Percentiles rank a stretch among this genome's conserved stretches.
Evolutionary conservation across 345 rosid species (phyloP).

Genomic region (Sonneratia caseolaris): DNA sequence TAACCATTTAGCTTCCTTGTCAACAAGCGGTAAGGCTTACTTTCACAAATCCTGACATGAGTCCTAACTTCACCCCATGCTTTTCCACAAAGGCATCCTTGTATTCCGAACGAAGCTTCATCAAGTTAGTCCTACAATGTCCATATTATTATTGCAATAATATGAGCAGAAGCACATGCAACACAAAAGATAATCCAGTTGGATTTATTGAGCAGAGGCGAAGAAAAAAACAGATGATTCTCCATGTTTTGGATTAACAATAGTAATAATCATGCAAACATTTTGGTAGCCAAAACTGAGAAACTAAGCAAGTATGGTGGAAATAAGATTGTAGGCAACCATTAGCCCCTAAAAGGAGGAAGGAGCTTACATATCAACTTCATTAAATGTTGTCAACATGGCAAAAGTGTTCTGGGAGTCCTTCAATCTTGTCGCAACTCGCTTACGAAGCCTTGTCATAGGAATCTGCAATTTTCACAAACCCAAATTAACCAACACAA

Average conservation of each 20-base stretch:
- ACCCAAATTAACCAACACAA: not conserved
- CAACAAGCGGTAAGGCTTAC: slow-evolving; percentile 16
- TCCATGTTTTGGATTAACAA: not conserved
- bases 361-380: slow-evolving; percentile 79
- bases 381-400: slow-evolving; percentile 91
- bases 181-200: too few species aligned
- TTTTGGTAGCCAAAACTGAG: not conserved
- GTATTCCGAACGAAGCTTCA: slow-evolving; percentile 94
- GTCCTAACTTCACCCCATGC: slow-evolving; percentile 96
- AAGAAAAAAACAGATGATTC: too few species aligned
- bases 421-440: slow-evolving; percentile 90
- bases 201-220: too few species aligned
- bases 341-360: not conserved
- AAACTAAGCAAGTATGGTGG: not conserved
- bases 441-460: slow-evolving; percentile 94
- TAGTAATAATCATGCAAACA: not conserved
- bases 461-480: slow-evolving; percentile 51
- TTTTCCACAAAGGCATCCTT: slow-evolving; percentile 94
- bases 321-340: not conserved
- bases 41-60: slow-evolving; percentile 97
- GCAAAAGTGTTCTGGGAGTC: slow-evolving; percentile 98
- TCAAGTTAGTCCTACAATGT: slow-evolving; percentile 76
- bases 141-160: too few species aligned
- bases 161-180: too few species aligned
- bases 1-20: too few species aligned